Conservation (phyloP, 116 monocot species). For the Zostera marina region DNA sequence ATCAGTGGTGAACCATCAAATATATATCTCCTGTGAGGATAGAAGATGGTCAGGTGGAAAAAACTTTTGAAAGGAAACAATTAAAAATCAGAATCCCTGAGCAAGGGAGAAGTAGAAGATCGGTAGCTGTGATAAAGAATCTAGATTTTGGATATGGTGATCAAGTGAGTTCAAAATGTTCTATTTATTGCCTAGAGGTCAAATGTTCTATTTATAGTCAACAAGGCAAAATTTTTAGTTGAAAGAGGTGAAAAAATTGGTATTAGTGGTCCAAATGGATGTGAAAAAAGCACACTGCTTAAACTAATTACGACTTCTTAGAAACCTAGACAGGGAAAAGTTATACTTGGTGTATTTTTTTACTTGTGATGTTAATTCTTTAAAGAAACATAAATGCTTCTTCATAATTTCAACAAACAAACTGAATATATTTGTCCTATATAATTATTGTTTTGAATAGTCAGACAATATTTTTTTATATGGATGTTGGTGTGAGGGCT, state of each 20-base stretch:
- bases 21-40: too few relatives aligned
- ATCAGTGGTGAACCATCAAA: too few relatives aligned
- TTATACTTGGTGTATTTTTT: constrained; percentile 49
- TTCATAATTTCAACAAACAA: constrained; percentile 1
- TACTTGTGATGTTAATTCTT: not conserved
- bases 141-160: constrained; percentile 75
- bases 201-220: constrained; percentile 20
- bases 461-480: not conserved
- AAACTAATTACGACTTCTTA: constrained; percentile 80
- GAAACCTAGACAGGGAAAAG: constrained; percentile 60
- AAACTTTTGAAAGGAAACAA: constrained; percentile 89
- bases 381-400: not conserved
- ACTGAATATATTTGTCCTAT: not conserved
- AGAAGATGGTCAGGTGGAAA: constrained; percentile 72
- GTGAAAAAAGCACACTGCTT: constrained; percentile 86
- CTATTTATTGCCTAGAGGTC: not conserved
- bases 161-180: constrained; percentile 25
- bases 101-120: constrained; percentile 77
- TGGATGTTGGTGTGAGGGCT: too few relatives aligned
- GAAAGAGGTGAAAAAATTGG: constrained; percentile 92
- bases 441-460: not conserved
- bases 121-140: constrained; percentile 56
- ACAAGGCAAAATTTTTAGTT: constrained; percentile 65
- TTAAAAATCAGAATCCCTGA: constrained; percentile 90
- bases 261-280: constrained; percentile 95